phyloP scores from a whole-genome alignment of 805 yeast genomes.

The Blastobotrys attinorum region DNA sequence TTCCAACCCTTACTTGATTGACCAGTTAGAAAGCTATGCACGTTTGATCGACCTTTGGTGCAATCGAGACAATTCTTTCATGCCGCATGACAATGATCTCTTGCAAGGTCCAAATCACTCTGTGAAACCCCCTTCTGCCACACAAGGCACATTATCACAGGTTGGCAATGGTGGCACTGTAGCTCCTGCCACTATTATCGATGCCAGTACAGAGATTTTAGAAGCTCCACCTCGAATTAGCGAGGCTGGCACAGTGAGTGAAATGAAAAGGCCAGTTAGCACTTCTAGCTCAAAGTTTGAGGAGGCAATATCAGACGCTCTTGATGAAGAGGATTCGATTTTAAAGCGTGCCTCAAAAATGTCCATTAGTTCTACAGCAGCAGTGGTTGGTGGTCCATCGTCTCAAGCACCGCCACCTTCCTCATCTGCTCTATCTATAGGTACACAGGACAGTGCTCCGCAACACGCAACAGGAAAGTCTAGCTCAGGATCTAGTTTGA shows the following conservation, averaged over 20 bases:
- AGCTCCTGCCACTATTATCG: not conserved
- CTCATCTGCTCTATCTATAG: not conserved
- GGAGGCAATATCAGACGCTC: conserved; percentile 2
- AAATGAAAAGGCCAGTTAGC: not conserved
- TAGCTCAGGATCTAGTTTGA: too few relatives aligned
- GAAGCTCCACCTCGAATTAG: not conserved
- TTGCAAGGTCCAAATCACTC: conserved; percentile 12
- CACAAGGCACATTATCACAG: not conserved
- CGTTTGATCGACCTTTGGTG: conserved; percentile 25
- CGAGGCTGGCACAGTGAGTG: not conserved
- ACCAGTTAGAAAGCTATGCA: conserved; percentile 26
- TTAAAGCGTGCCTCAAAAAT: not conserved
- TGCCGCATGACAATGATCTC: conserved; percentile 7
- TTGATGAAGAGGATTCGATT: not conserved
- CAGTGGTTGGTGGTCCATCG: not conserved
- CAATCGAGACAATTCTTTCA: not conserved
- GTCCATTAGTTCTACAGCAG: not conserved
- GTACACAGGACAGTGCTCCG: not conserved
- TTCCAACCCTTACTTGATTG: conserved; percentile 31
- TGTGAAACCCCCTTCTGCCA: not conserved
- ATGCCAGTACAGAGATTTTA: not conserved
- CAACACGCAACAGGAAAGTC: too few relatives aligned
- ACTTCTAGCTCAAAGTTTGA: conserved; percentile 1
- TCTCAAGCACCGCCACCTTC: too few relatives aligned
- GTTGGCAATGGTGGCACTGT: not conserved